These are phyloP conservation scores for Penicillium digitatum DNA, from an alignment of 2,329 filamentous ascomycete species.

Conservation along the genomic window DNA sequence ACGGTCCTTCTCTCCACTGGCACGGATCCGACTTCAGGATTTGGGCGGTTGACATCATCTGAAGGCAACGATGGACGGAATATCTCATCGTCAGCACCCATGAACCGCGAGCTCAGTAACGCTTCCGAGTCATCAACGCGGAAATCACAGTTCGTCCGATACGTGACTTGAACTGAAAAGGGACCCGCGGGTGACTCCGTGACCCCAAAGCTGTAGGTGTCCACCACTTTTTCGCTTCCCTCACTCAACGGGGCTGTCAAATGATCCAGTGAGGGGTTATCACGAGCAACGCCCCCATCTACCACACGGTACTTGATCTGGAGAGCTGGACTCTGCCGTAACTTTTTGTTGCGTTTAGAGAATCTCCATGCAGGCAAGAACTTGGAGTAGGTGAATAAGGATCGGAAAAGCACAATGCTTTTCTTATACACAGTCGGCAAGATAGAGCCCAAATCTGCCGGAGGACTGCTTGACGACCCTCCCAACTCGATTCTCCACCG, in stretches of 20 bases:
- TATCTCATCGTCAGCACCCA: slow-evolving; percentile 83
- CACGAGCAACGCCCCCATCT: slow-evolving; percentile 52
- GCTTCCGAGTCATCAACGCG: slow-evolving; percentile 88
- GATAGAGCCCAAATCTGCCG: slow-evolving; percentile 53
- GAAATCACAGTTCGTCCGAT: slow-evolving; percentile 86
- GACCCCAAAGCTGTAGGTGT: slow-evolving; percentile 74
- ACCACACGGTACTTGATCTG: slow-evolving; percentile 76
- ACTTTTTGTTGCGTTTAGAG: slow-evolving; percentile 68
- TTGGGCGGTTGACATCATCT: slow-evolving; percentile 38
- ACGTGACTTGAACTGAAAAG: slow-evolving; percentile 75
- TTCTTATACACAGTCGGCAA: slow-evolving; percentile 95
- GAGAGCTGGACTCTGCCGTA: slow-evolving; percentile 59
- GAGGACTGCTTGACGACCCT: slow-evolving; percentile 54
- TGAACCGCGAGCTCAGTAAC: slow-evolving; percentile 84
- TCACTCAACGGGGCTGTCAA: slow-evolving; percentile 68
- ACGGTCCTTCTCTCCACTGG: slow-evolving; percentile 56
- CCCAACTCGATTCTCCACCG: slow-evolving; percentile 85
- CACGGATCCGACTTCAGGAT: slow-evolving; percentile 67
- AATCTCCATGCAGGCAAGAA: slow-evolving; percentile 85
- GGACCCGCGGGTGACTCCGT: slow-evolving; percentile 83
- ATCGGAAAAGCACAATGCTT: slow-evolving; percentile 89
- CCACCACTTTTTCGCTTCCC: slow-evolving; percentile 60
- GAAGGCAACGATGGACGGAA: slow-evolving; percentile 73
- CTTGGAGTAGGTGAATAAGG: slow-evolving; percentile 75
- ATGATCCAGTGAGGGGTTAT: slow-evolving; percentile 59